phyloP scores from a whole-genome alignment of 768 basidiomycete genomes.

The Suillus alpinus region DNA sequence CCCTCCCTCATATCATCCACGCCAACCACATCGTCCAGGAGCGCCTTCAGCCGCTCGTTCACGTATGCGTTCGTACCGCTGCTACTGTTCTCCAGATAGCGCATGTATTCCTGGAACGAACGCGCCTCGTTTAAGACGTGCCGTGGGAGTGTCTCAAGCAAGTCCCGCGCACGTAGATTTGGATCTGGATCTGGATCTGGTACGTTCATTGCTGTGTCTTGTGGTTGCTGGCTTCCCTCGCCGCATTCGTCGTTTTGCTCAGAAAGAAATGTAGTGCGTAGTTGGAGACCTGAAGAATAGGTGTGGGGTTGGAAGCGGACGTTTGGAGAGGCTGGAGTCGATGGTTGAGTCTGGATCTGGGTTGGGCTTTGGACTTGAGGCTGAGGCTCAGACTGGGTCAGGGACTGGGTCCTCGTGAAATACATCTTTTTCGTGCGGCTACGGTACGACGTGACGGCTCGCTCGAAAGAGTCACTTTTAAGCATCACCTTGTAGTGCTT shows the following conservation, averaged over 20 bases:
- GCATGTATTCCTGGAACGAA: constrained; percentile 41
- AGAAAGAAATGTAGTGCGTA: not conserved
- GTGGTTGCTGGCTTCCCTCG: not conserved
- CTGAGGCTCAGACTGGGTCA: not conserved
- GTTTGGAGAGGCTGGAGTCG: not conserved
- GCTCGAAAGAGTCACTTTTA: constrained; percentile 42
- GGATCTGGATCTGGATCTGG: not conserved
- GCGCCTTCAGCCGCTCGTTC: constrained; percentile 24
- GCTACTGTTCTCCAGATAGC: constrained; percentile 24
- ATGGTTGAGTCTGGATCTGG: constrained; percentile 5
- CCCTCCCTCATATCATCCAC: constrained; percentile 29
- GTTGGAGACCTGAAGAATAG: not conserved
- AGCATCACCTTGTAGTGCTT: constrained; percentile 60
- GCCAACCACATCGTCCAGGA: constrained; percentile 43
- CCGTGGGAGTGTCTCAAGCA: constrained; percentile 38
- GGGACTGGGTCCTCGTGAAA: constrained; percentile 11
- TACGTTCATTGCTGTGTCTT: not conserved
- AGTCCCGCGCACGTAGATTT: constrained; percentile 19
- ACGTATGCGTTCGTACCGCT: constrained; percentile 9
- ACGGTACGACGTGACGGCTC: constrained; percentile 45
- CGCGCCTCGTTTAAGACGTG: constrained; percentile 36
- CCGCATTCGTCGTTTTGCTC: not conserved
- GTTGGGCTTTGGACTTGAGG: constrained; percentile 3
- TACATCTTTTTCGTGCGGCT: constrained; percentile 20
- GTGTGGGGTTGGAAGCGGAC: constrained; percentile 5